These are phyloP conservation scores for Colletotrichum theobromicola DNA, from an alignment of 2,329 filamentous ascomycete genomes.

Conservation along the genomic window DNA sequence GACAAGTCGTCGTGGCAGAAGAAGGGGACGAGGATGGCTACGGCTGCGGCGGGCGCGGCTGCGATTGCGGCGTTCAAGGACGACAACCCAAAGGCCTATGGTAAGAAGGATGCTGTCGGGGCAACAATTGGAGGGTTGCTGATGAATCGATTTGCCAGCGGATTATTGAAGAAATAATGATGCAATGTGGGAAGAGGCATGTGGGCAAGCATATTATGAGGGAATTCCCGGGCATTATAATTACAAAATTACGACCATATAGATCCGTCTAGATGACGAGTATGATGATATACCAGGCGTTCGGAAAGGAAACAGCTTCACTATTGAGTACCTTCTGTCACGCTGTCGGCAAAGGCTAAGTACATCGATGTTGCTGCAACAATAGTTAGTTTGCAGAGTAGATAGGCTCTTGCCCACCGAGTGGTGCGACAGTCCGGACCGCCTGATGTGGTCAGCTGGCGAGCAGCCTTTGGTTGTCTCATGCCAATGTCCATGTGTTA, in stretches of 20 bases:
- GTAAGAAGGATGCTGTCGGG: constrained; percentile 6
- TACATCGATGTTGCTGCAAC: too few species aligned
- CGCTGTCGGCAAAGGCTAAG: too few species aligned
- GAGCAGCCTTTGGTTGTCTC: too few species aligned
- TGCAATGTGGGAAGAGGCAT: too few species aligned
- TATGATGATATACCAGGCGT: not conserved
- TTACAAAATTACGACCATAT: not conserved
- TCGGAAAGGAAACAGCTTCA: not conserved
- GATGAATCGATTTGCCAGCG: constrained; percentile 13
- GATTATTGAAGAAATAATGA: not conserved
- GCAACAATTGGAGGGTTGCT: constrained; percentile 20
- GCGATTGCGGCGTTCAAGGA: constrained; percentile 22
- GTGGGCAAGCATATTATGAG: not conserved
- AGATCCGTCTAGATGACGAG: not conserved
- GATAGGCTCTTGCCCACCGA: too few species aligned
- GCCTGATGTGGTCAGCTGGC: too few species aligned
- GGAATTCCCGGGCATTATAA: not conserved
- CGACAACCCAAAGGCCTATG: not conserved
- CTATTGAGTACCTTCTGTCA: too few species aligned
- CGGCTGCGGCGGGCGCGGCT: constrained; percentile 21
- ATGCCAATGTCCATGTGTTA: too few species aligned
- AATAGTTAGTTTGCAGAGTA: too few species aligned
- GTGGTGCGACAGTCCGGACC: too few species aligned
- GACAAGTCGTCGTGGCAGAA: constrained; percentile 16
- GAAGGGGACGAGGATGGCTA: constrained; percentile 18